Evolutionary conservation across 2,329 filamentous ascomycete species (phyloP), one percentile per base, ranked within the genome.

Genomic region (Fusarium robinianum): DNA sequence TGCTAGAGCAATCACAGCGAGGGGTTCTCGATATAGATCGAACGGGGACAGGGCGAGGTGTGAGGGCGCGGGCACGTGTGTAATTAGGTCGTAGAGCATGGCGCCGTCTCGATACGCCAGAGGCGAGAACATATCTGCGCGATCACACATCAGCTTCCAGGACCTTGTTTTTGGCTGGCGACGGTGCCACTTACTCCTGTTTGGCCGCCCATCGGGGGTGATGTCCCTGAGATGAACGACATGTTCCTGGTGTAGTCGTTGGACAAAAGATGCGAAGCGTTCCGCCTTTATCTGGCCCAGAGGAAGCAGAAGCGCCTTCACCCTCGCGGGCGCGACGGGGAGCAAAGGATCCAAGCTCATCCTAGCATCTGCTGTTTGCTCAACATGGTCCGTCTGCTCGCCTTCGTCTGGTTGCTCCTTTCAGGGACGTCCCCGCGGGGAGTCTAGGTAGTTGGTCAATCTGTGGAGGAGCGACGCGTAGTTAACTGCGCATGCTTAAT

Each of bases 291-390:
- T 94, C 64, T 82, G 85, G 39, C 92, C 92, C 57, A 95, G 78
- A 41, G 94, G 94, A 50, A 97, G 76, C 47, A 96, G 80, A 60
- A 96, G 81, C 52, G 87, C 89, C 74, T 88, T 88, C 65, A 97
- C 83, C 78, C 88, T 87, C 73, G 90, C 92, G 67, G 90, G 90
- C 70, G 91, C 88, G 74, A 91, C 84, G 70, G 92, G 90, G 68
- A 91, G 87, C 68, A 96, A 82, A 70, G 88, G 85, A 76, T 96
- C 92, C 72, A 88, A 79, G 74, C 81, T 85, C 90, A 95, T 95
- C 66, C 72, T 86, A 77, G 70, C 72, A 77, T 73, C 65, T 67
- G 69, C 46, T 58, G 55, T 51, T 51, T 53, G 41, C 53, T 63
- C 61, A 67, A 59, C 65, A 66, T 67, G 51, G 51, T 64, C 61